Evolutionary conservation across 768 basidiomycete species (phyloP), one percentile per base, ranked within the genome.

Genomic region (Naematelia aurantialba): DNA sequence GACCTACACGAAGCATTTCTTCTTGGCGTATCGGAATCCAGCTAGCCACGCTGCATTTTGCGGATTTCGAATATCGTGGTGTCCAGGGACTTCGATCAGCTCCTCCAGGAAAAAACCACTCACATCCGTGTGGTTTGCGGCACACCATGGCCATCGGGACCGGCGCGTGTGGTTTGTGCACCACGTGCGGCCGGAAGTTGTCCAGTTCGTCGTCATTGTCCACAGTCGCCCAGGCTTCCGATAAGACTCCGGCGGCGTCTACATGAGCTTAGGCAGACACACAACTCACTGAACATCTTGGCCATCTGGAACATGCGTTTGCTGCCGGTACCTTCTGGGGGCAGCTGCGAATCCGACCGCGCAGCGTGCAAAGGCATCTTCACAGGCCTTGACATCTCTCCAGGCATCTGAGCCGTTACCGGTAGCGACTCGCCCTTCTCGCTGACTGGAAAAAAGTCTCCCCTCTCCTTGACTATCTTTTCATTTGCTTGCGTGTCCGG

Each of bases 1-100:
- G 5, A 75, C 80, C 42, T 21, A 82, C 82, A 88, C 85, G 76
- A 88, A 86, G n/a, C 87, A 81, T 51, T 76, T 82, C 67, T 81
- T 81, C 69, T 81, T 76, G 5, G 87, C 86, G 58, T 84, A 82
- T 55, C 81, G 78, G 65, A 87, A 79, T 1, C 80, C 86, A 21
- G 84, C 82, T 42, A 88, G 79, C 85, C 85, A 87, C 4, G 86
- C 85, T 5, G 81, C 81, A 59, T 86, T 84, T 72, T 88, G 87
- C 2, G 86, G 83, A 45, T 79, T 79, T 17, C 81, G 80, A 31
- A 81, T 76, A 55, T 82, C 68, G 56, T 76, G 75, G 65, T 76
- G 81, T n/a, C 81, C 81, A 11, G 82, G 80, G 51, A 74, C 79
- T 79, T 42, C n/a, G 5, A 31, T 49, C 48, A 49, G 56, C 48